Evolutionary conservation across 352 stramenopile species (phyloP), one percentile per base, ranked within the genome.

Genomic region (Pythium grandisporangium): DNA sequence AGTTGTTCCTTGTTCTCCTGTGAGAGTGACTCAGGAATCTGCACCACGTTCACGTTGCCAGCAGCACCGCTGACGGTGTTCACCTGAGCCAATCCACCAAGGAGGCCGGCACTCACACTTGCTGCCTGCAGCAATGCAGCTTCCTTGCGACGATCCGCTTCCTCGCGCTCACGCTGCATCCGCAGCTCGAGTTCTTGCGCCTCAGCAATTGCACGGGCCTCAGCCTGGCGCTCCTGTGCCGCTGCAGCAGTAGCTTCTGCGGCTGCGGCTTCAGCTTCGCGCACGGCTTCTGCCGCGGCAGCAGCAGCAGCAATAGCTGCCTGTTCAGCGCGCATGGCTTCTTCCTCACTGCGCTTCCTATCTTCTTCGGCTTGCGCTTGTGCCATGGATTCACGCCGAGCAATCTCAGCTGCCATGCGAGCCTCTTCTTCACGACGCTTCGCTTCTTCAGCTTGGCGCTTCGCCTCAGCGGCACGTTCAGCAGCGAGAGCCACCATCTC

Each of bases 1-100:
- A 93, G 53, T 49, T 93, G 77, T 55, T 93, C 77, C 38, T 76
- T 74, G 60, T 90, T 91, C 55, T 93, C 77, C 47, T 89, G 77
- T 11, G 72, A 84, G 13, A 93, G 52, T 42, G 89, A 59, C 34
- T 88, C 72, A 25, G 80, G 77, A 33, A 93, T 91, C 38, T 91
- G 66, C 21, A 90, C 79, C 38, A 93, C 66, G 45, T 83, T 76
- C 33, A 93, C 77, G 33, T 88, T 65, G 23, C 77, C 77, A 24
- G 70, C 44, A 20, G 66, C 61, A 22, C 74, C 81, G 45, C 65
- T 64, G 45, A 84, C 67, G 23, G 75, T 85, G 51, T 79, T 88
- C 22, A 93, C 75, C 40, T 87, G 78, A 19, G 80, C 80, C 30
- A 93, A 58, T 24, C 77, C 75, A 23, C 77, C 77, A 30, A 91